Conservation (phyloP, 1,284 basidiomycete genomes). For the Agroathelia rolfsii region DNA sequence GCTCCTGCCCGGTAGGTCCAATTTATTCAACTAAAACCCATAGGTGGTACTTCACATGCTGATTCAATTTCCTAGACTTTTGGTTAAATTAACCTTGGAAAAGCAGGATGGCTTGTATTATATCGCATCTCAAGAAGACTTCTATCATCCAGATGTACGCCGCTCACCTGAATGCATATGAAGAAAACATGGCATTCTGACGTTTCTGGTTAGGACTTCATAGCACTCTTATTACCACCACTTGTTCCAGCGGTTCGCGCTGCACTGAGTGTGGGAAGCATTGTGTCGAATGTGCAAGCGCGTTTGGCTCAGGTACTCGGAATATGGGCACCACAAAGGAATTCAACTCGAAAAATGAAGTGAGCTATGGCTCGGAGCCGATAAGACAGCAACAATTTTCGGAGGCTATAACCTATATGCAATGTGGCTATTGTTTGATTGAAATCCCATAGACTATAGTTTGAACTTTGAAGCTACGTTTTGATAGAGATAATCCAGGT, state of each 20-base stretch:
- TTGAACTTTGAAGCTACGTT: no score
- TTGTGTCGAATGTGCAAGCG: constrained; percentile 34
- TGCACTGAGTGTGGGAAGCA: constrained; percentile 27
- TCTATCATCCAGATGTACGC: constrained; percentile 48
- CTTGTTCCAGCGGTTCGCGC: constrained; percentile 31
- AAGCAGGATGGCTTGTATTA: constrained; percentile 30
- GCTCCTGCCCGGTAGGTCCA: constrained; percentile 36
- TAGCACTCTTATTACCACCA: constrained; percentile 39
- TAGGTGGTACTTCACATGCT: not conserved
- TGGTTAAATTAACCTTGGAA: constrained; percentile 37
- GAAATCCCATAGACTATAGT: no score
- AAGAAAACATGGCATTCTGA: constrained; percentile 9
- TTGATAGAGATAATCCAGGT: no score
- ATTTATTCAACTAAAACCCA: not conserved
- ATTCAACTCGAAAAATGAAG: no score
- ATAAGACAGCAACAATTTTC: no score
- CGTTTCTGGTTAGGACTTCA: constrained; percentile 30
- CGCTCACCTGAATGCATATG: not conserved
- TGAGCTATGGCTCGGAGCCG: no score
- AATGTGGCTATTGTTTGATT: no score
- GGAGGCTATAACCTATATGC: no score
- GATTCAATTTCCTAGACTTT: constrained; percentile 16
- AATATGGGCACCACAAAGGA: no score
- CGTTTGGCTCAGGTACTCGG: constrained; percentile 30
- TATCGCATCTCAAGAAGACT: constrained; percentile 49